Evolutionary conservation across 306 rosid species (phyloP).

Genomic region (Styphnolobium japonicum): DNA sequence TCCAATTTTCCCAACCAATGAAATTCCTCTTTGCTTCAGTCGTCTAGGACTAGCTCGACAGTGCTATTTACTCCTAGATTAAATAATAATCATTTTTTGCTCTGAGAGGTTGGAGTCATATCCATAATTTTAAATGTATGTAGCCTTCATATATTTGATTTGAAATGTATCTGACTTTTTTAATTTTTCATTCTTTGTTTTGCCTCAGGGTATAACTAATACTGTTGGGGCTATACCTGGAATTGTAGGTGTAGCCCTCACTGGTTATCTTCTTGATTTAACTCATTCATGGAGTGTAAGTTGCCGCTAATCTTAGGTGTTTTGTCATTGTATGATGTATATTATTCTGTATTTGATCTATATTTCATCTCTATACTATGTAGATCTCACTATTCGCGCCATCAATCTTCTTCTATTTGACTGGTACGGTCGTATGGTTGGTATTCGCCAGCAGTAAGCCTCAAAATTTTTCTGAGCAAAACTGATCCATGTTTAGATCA

Average conservation of each 20-base stretch:
- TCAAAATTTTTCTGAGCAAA: slow-evolving; percentile 61
- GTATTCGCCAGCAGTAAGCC: slow-evolving; percentile 93
- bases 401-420: slow-evolving; percentile 93
- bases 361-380: slow-evolving; percentile 27
- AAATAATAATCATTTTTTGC: not conserved
- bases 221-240: slow-evolving; percentile 95
- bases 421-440: slow-evolving; percentile 83
- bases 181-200: not conserved
- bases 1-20: not conserved
- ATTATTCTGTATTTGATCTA: slow-evolving; percentile 2
- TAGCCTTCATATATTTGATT: not conserved
- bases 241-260: slow-evolving; percentile 88
- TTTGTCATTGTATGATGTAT: not conserved
- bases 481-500: slow-evolving; percentile 37
- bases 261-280: slow-evolving; percentile 87
- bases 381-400: slow-evolving; percentile 87
- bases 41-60: not conserved
- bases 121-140: not conserved
- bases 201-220: slow-evolving; percentile 84
- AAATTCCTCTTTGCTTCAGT: not conserved
- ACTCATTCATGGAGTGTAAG: slow-evolving; percentile 99
- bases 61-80: not conserved
- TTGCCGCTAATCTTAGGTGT: slow-evolving; percentile 1
- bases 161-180: not conserved
- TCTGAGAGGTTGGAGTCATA: not conserved